phyloP scores from a whole-genome alignment of 2,329 filamentous ascomycete genomes.

The Cladophialophora exuberans region DNA sequence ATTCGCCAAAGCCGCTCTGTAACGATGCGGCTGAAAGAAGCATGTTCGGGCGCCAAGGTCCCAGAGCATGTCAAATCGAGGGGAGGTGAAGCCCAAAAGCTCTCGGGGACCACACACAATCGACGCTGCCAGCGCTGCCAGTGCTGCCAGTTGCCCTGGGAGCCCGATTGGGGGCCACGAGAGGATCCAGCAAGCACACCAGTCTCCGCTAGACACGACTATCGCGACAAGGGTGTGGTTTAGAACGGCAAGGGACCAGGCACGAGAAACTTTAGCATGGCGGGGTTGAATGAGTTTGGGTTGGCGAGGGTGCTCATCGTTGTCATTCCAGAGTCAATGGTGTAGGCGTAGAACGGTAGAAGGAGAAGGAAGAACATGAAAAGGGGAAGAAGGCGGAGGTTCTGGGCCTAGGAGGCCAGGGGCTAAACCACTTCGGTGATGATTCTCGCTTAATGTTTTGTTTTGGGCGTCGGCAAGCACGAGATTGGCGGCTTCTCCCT shows the following conservation, averaged over 20 bases:
- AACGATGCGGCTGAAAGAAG: conserved; percentile 23
- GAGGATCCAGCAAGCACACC: neutral
- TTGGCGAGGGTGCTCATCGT: no score
- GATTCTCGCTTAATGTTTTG: conserved; percentile 1
- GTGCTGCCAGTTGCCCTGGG: conserved; percentile 6
- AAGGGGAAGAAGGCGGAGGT: neutral
- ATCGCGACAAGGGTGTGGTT: neutral
- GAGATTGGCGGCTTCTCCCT: conserved; percentile 3
- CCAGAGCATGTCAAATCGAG: neutral
- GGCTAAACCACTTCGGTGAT: neutral
- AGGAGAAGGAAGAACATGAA: neutral
- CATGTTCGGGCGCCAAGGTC: neutral
- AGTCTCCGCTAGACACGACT: neutral
- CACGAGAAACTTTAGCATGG: neutral
- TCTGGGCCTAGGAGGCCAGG: neutral
- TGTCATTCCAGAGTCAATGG: neutral
- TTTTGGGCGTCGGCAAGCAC: neutral
- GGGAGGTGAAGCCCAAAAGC: neutral
- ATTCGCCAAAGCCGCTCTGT: neutral
- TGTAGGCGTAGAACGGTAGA: neutral
- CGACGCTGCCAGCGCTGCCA: conserved; percentile 14
- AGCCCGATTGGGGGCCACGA: conserved; percentile 8
- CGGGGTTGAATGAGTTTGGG: neutral
- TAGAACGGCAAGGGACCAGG: neutral
- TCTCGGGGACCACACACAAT: conserved; percentile 18